Evolutionary conservation across 2,329 filamentous ascomycete genomes (phyloP).

Genomic region (Magnaporthiopsis rhizophila): DNA sequence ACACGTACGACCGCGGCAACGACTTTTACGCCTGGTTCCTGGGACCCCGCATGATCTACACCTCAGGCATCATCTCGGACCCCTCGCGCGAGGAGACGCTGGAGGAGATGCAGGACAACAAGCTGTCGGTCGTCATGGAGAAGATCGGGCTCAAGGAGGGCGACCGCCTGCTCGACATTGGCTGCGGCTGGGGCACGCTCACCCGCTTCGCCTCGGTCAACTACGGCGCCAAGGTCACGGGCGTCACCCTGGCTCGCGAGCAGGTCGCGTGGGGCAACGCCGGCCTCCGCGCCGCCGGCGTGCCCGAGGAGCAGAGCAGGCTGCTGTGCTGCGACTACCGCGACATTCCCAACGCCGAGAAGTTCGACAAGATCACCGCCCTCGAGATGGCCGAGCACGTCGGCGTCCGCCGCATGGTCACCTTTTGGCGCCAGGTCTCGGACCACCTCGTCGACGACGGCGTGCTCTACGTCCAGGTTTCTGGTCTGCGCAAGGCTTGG

Average conservation of each 20-base stretch:
- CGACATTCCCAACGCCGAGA: slow-evolving; percentile 74
- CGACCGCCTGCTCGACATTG: slow-evolving; percentile 85
- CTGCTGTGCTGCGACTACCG: slow-evolving; percentile 97
- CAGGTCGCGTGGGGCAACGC: slow-evolving; percentile 96
- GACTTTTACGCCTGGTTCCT: slow-evolving; percentile 99
- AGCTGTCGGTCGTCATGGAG: slow-evolving; percentile 88
- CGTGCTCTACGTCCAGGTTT: slow-evolving; percentile 91
- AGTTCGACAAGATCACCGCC: slow-evolving; percentile 93
- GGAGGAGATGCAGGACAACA: slow-evolving; percentile 96
- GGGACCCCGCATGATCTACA: slow-evolving; percentile 98
- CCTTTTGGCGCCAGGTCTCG: slow-evolving; percentile 79
- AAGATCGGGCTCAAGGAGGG: slow-evolving; percentile 81
- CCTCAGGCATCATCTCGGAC: slow-evolving; percentile 87
- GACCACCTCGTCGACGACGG: slow-evolving; percentile 97
- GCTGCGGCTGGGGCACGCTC: slow-evolving; percentile 96
- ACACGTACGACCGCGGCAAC: slow-evolving; percentile 95
- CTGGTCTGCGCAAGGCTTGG: slow-evolving; percentile 89
- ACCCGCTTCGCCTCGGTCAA: slow-evolving; percentile 87
- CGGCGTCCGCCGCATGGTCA: slow-evolving; percentile 77
- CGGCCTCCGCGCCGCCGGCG: slow-evolving; percentile 72
- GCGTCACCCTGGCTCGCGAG: slow-evolving; percentile 90
- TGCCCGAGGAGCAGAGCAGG: slow-evolving; percentile 79
- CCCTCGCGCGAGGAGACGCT: slow-evolving; percentile 80
- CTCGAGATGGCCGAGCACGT: slow-evolving; percentile 99
- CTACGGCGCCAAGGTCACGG: slow-evolving; percentile 75